Evolutionary conservation across 163 green algal species (phyloP), one percentile per base, ranked within the genome.

Genomic region (Chlamydomonas reinhardtii): DNA sequence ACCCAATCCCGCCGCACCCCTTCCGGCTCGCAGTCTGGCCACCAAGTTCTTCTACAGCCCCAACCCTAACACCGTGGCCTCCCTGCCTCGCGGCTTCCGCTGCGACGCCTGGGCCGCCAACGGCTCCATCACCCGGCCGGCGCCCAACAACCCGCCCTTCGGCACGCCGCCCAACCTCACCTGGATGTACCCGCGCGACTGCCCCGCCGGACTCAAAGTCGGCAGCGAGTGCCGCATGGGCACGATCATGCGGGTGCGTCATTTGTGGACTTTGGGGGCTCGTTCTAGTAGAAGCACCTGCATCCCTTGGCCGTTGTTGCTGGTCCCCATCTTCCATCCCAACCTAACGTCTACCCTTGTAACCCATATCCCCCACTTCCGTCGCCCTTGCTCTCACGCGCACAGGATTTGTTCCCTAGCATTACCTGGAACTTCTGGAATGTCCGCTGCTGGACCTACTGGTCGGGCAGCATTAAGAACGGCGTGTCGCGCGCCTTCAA

Each of bases 101-200:
- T 86, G 80, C 56, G 80, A 86, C 71, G 80, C 70, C 56, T 86
- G 80, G 80, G 34, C 80, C 25, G 56, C 0, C 56, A 73, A n/a
- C 70, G 27, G 31, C 20, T 54, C 69, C 32, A 27, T 73, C 25
- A 52, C 3, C 43, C 14, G 11, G 1, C 0, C 74, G 1, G 56
- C 31, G 1, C 25, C 70, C 34, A 79, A 71, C 24, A 79, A 71
- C 24, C 80, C 69, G 16, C 20, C 34, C 16, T 79, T 65, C 48
- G 70, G 70, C 70, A 79, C 70, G 27, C 70, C 80, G 25, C 29
- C 80, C 9, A 64, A 9, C 12, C 80, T 86, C 34, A 74, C 56
- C 24, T 86, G 80, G 80, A 79, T 86, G 69, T 86, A 80, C 56
- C 80, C 80, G 14, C 80, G 80, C 20, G 80, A 86, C 70, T 86